Evolutionary conservation across 2,329 filamentous ascomycete species (phyloP), one percentile per base, ranked within the genome.

Genomic region (Zasmidium angulare): DNA sequence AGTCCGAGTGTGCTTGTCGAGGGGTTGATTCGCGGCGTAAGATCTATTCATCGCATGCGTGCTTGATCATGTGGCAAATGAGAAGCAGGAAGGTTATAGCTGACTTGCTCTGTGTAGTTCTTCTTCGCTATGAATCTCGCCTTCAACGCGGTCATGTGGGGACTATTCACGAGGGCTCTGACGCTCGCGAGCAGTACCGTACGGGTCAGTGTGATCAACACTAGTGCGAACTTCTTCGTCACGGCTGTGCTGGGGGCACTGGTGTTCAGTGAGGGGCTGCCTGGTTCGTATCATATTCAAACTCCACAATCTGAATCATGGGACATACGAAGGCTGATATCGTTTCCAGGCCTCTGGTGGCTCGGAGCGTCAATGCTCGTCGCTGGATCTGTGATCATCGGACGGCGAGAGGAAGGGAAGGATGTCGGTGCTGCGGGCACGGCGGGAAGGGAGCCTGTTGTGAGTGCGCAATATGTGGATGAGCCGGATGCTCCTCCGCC

Each of bases 111-210:
- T 19, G n/a, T 6, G 29, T 65, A 90, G 88, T 76, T 83, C 46
- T 93, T 93, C 79, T 93, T 93, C 69, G 82, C 79, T 0, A 81
- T 93, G 12, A 93, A 92, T 69, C 80, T 92, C 48, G 74, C 83
- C 53, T 92, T 91, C 75, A 91, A 92, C 69, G 88, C 84, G 54
- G 79, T 91, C 75, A 93, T 93, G 90, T 93, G 90, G 90, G 86
- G 88, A 0, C 82, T 93, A 50, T 93, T 93, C 77, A 93, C 90
- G 6, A 84, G 85, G 52, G 90, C 90, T 54, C 83, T 93, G n/a
- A 86, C 89, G 0, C 82, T 84, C 19, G 89, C 89, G 14, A 83
- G 84, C 59, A 91, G 89, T 1, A 91, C 90, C 9, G 90, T 90
- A 0, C 89, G 91, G 70, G 90, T 93, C 51, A 88, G 86, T 66